These are phyloP conservation scores for Tothia fuscella DNA, from an alignment of 2,329 filamentous ascomycete species.

Conservation along the genomic window DNA sequence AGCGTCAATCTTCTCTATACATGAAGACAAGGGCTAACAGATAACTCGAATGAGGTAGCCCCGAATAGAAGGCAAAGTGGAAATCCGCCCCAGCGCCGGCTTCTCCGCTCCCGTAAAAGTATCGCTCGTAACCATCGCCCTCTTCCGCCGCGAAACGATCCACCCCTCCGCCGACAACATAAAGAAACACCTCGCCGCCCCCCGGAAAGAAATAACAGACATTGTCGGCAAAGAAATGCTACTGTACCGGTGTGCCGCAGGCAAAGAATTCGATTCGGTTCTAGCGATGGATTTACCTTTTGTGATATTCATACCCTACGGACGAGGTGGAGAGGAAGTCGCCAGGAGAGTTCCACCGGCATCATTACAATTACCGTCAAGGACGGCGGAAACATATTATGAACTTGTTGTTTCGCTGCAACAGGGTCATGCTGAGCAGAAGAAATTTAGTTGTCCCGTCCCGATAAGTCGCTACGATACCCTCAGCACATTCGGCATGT, in stretches of 20 bases:
- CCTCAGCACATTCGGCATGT: constrained; percentile 97
- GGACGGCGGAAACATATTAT: constrained; percentile 95
- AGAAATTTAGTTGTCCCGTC: constrained; percentile 83
- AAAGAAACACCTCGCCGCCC: constrained; percentile 79
- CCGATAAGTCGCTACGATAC: constrained; percentile 92
- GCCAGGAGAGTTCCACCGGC: constrained; percentile 85
- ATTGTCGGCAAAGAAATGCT: constrained; percentile 93
- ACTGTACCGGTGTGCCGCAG: constrained; percentile 73
- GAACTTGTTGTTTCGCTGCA: constrained; percentile 94
- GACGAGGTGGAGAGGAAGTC: constrained; percentile 78
- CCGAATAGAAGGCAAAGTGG: constrained; percentile 94
- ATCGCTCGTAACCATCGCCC: constrained; percentile 85
- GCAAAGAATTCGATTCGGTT: constrained; percentile 76
- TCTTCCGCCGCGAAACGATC: constrained; percentile 90
- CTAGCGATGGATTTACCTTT: constrained; percentile 96
- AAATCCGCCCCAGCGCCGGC: constrained; percentile 78
- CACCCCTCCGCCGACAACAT: constrained; percentile 92
- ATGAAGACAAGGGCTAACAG: background rate
- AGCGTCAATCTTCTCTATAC: background rate
- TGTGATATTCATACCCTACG: constrained; percentile 93
- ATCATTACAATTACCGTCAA: constrained; percentile 76
- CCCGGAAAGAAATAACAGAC: constrained; percentile 80
- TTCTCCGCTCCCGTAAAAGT: constrained; percentile 81
- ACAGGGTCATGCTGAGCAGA: constrained; percentile 75
- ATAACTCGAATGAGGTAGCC: constrained; percentile 44